Percentiles rank a stretch among this genome's conserved stretches.
Conservation (phyloP, 2,329 filamentous ascomycete species). For the Paracorniculantispora psalliotae region DNA sequence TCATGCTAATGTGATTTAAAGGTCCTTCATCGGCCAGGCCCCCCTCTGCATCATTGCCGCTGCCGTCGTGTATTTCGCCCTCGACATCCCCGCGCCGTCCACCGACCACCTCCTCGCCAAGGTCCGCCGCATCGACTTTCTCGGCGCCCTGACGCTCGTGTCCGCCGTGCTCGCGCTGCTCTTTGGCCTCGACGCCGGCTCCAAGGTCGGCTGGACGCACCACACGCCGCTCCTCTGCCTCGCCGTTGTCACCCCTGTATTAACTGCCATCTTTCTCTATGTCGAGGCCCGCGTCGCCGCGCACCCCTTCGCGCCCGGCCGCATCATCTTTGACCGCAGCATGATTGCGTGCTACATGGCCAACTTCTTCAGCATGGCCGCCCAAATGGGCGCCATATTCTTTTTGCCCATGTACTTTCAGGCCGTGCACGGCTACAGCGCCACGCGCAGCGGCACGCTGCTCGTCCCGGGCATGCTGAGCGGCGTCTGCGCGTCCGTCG, state of each 20-base stretch:
- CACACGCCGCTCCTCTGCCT: slow-evolving; percentile 54
- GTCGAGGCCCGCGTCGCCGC: slow-evolving; percentile 63
- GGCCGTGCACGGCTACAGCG: slow-evolving; percentile 59
- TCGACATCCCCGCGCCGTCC: slow-evolving; percentile 57
- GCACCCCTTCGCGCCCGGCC: slow-evolving; percentile 70
- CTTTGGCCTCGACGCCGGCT: slow-evolving; percentile 66
- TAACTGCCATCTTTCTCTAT: slow-evolving; percentile 63
- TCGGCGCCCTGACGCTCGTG: slow-evolving; percentile 63
- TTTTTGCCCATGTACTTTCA: slow-evolving; percentile 78
- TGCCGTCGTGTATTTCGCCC: slow-evolving; percentile 54
- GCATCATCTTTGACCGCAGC: slow-evolving; percentile 63
- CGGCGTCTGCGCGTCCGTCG: slow-evolving; percentile 60
- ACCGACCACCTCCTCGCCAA: slow-evolving; percentile 63
- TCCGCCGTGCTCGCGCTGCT: slow-evolving; percentile 61
- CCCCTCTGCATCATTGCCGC: slow-evolving; percentile 65
- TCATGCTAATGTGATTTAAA: slow-evolving; percentile 20
- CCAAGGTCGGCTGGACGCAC: slow-evolving; percentile 64
- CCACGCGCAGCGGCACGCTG: slow-evolving; percentile 58
- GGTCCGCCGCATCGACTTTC: slow-evolving; percentile 64
- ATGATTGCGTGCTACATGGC: slow-evolving; percentile 64
- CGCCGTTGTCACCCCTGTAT: slow-evolving; percentile 41
- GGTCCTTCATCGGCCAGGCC: slow-evolving; percentile 67
- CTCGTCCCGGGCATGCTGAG: slow-evolving; percentile 62
- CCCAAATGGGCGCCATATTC: slow-evolving; percentile 55
- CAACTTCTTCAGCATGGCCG: slow-evolving; percentile 67